Conservation (phyloP, 1,284 basidiomycete species). For the Leccinum fuscescens region DNA sequence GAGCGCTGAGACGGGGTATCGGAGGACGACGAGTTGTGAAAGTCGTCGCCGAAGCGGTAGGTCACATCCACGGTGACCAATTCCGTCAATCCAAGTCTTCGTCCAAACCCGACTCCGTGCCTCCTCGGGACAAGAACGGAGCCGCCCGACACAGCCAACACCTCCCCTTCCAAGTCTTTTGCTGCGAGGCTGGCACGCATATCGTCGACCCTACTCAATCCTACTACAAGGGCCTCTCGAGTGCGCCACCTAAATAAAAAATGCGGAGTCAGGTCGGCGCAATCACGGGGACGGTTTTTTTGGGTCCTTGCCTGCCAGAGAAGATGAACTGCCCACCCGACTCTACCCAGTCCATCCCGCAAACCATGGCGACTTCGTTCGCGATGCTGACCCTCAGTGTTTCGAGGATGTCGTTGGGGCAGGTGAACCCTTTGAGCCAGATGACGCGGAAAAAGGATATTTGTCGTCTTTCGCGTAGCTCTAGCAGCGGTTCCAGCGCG, state of each 20-base stretch:
- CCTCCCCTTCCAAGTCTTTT: too few species aligned
- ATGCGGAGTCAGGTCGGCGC: neutral
- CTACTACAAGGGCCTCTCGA: conserved; percentile 42
- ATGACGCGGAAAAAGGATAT: conserved; percentile 88
- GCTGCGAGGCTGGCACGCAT: too few species aligned
- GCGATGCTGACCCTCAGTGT: conserved; percentile 84
- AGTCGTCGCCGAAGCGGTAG: conserved; percentile 79
- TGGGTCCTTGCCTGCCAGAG: conserved; percentile 73
- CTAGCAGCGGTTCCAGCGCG: conserved; percentile 85
- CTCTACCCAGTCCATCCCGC: conserved; percentile 98
- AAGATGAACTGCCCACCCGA: conserved; percentile 96
- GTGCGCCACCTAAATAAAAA: conserved; percentile 75
- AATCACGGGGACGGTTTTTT: neutral
- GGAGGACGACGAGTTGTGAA: conserved; percentile 72
- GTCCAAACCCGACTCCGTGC: too few species aligned
- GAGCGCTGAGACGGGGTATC: conserved; percentile 58
- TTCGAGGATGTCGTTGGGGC: conserved; percentile 93
- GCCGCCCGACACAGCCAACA: too few species aligned
- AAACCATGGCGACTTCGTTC: conserved; percentile 94
- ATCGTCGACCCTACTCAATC: too few species aligned
- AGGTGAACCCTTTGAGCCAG: conserved; percentile 97
- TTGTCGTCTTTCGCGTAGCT: conserved; percentile 71
- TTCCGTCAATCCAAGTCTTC: too few species aligned
- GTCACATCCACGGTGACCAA: conserved; percentile 8
- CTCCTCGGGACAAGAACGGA: too few species aligned